These are phyloP conservation scores for Russula earlei DNA, from an alignment of 768 basidiomycete genomes.

Conservation along the genomic window DNA sequence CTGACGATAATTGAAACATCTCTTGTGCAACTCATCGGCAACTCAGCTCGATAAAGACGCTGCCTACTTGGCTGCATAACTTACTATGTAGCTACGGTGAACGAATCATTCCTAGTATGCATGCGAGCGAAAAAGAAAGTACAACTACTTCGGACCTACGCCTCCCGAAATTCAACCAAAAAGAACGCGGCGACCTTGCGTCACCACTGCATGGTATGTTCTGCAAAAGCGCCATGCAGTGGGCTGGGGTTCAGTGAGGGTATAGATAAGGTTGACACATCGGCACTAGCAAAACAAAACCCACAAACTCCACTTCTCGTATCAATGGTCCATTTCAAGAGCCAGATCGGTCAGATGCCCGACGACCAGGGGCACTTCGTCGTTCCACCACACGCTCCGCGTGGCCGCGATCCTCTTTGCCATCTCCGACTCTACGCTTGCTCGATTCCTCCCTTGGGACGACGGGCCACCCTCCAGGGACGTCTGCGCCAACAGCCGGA, in stretches of 20 bases:
- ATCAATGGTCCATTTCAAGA: conserved; percentile 36
- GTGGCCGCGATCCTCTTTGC: conserved; percentile 38
- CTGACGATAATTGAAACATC: no score
- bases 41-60: background rate
- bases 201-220: background rate
- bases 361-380: conserved; percentile 45
- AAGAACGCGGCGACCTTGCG: no score
- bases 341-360: conserved; percentile 35
- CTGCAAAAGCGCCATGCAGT: background rate
- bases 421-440: conserved; percentile 49
- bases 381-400: conserved; percentile 55
- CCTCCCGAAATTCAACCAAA: no score
- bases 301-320: background rate
- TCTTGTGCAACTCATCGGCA: background rate
- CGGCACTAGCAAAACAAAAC: background rate
- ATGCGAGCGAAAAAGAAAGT: no score
- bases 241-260: no score
- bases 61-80: background rate
- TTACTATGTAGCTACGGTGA: no score
- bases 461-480: conserved; percentile 28
- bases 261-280: no score
- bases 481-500: conserved; percentile 24
- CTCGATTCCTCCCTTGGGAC: conserved; percentile 52
- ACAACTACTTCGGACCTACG: no score
- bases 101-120: no score